These are phyloP conservation scores for Chrysoporthe austroafricana DNA, from an alignment of 2,329 filamentous ascomycete genomes.

Conservation along the genomic window DNA sequence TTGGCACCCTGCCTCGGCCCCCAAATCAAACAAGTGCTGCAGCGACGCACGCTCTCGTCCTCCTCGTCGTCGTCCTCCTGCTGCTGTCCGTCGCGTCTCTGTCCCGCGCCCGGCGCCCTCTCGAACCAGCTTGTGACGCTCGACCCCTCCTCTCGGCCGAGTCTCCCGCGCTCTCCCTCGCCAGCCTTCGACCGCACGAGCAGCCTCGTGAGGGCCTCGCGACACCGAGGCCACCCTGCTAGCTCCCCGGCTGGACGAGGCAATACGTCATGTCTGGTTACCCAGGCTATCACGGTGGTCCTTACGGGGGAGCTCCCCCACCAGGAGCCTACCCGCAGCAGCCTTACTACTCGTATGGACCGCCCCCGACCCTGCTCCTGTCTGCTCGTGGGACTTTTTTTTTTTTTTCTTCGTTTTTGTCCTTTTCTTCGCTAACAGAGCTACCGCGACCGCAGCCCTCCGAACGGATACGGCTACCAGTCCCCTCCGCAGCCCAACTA, in stretches of 20 bases:
- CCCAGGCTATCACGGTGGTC: conserved; percentile 50
- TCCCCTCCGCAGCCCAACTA: conserved; percentile 52
- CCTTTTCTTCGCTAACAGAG: conserved; percentile 27
- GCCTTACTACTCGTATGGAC: conserved; percentile 30
- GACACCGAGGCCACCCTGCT: neutral
- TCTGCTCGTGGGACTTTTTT: neutral
- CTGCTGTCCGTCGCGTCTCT: too few species aligned
- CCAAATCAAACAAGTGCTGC: neutral
- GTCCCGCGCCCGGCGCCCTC: neutral
- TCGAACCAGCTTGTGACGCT: neutral
- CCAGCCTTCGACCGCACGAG: too few species aligned
- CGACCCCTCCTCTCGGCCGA: neutral
- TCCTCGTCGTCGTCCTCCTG: too few species aligned
- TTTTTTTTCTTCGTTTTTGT: conserved; percentile 20
- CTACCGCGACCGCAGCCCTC: conserved; percentile 35
- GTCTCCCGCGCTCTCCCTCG: neutral
- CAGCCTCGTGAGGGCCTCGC: neutral
- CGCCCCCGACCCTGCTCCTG: neutral
- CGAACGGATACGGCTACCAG: conserved; percentile 48
- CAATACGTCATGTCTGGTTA: conserved; percentile 63
- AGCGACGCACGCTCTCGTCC: too few species aligned
- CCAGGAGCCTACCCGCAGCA: conserved; percentile 27
- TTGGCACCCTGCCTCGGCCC: conserved; percentile 5
- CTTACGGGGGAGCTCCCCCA: conserved; percentile 29
- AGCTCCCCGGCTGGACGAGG: conserved; percentile 9